Evolutionary conservation across 2,329 filamentous ascomycete species (phyloP), one percentile per base, ranked within the genome.

Genomic region (Sporothrix protearum): DNA sequence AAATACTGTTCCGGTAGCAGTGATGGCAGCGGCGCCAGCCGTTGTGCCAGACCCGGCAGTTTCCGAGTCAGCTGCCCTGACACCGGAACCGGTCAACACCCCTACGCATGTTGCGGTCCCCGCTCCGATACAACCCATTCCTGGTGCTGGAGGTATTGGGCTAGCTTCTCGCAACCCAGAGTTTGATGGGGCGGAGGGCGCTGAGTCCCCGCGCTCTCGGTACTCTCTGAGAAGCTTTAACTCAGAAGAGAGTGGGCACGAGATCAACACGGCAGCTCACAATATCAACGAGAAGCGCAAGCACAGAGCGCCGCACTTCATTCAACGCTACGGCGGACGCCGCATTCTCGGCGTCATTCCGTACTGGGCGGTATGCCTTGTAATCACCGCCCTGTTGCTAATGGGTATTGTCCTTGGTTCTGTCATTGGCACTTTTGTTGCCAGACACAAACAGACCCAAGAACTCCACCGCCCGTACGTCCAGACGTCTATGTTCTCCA

Each of bases 121-220:
- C 3, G 5, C 68, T 0, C 25, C 68, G 1, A 25, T 73, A 1
- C 67, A 55, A 57, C 73, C 79, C 1, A 84, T 86, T 47, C 80
- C 85, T 2, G 88, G 88, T n/a, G 87, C 87, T 5, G 88, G 88
- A 3, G 88, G 88, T 19, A 82, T 90, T 39, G 88, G 87, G 2
- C 79, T 89, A 25, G 88, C 88, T 3, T 87, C 88, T 7, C 82
- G 86, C 33, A 86, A 90, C 73, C 88, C 88, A 0, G 88, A 90
- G 75, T 90, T 88, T 78, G 84, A 86, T 16, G 88, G 87, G 0
- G 83, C 82, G 4, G 87, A 88, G 57, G 85, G 89, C 66, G 78
- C 88, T 1, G 81, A 83, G 61, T 82, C 83, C 6, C 83, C 84
- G 33, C 82, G 82, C 33, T 86, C 86, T 16, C 83, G 83, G 7